Base-by-base conservation (phyloP, 352 stramenopile genomes). In the Thalassiosira livingstoniorum region DNA sequence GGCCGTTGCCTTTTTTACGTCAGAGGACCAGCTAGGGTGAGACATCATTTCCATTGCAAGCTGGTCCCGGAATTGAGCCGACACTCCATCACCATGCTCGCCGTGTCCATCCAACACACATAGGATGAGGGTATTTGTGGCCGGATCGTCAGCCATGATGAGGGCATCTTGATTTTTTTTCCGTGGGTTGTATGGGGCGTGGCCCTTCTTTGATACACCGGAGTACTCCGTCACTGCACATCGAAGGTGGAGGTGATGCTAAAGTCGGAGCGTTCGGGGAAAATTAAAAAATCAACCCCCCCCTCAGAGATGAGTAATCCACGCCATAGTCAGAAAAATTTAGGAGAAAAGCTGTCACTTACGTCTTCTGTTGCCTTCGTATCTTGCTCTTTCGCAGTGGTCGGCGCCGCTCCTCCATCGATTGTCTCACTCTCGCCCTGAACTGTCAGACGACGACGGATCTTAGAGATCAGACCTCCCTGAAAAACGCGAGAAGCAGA, bases 121-220 rank as follows among this genome's bases (percentile, higher is more conserved):
- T 5, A 99, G 92, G 63, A 99, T 92, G 27, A 99, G 90, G 60
- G 95, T 96, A 69, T 97, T 97, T 11, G 96, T 97, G 5, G 91
- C 89, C 0, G 92, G 70, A 78, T 98, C 96, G 74, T 98, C 96
- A 15, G 95, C 92, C 92, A 99, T 98, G 74, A 98, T 96, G 82
- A 99, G 95, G 31, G 96, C 92, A 87, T 99, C 97, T 73, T 99
- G 97, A 85, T 99, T 99, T 89, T 98, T 98, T 92, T 99, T 99
- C 45, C 97, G 93, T 18, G 96, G 96, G 78, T 99, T 98, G 86
- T 98, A 98, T 57, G 95, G 95, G 45, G 93, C 94, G 67, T 96
- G 93, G 10, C 95, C 95, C 75, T 97, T 97, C 75, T 96, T 95
- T 39, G 91, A 95, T 23, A 96, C 86, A 35, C 95, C 95, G n/a